A percentile compares a stretch with the other conserved stretches of the same genome.
Evolutionary conservation across 306 rosid genomes (phyloP).

Genomic region (Gillenia trifoliata): DNA sequence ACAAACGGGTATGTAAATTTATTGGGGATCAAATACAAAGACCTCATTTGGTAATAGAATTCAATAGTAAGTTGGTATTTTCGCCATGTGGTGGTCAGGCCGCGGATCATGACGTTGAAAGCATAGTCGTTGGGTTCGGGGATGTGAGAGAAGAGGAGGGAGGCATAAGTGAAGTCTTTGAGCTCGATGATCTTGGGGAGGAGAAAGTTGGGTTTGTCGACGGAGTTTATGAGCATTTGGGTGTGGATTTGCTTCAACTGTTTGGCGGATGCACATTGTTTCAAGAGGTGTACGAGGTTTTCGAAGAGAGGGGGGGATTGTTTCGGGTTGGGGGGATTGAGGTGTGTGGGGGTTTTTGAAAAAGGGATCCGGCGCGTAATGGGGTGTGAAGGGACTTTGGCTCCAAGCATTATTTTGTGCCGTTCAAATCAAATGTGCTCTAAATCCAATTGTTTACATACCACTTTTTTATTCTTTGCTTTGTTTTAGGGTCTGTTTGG

Average conservation of each 20-base stretch:
- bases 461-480: no score
- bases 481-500: no score
- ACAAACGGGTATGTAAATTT: conserved; percentile 79
- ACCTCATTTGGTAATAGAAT: conserved; percentile 53
- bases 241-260: conserved; percentile 55
- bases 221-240: conserved; percentile 61
- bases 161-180: conserved; percentile 53
- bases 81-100: conserved; percentile 73
- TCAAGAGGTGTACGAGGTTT: conserved; percentile 31
- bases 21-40: conserved; percentile 33
- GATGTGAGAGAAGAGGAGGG: conserved; percentile 41
- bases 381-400: conserved; percentile 7
- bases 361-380: conserved; percentile 24
- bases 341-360: neutral
- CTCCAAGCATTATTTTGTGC: conserved; percentile 18
- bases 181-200: conserved; percentile 55
- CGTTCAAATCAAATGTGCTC: neutral
- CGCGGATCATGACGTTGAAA: conserved; percentile 87
- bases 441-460: no score
- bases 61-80: conserved; percentile 43
- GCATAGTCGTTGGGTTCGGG: conserved; percentile 63
- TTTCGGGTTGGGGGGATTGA: neutral
- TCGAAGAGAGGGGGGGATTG: conserved; percentile 16
- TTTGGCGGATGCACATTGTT: conserved; percentile 42
- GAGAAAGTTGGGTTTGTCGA: conserved; percentile 57